Evolutionary conservation across 1,284 basidiomycete genomes (phyloP).

Genomic region (Leccinum subrobustum): DNA sequence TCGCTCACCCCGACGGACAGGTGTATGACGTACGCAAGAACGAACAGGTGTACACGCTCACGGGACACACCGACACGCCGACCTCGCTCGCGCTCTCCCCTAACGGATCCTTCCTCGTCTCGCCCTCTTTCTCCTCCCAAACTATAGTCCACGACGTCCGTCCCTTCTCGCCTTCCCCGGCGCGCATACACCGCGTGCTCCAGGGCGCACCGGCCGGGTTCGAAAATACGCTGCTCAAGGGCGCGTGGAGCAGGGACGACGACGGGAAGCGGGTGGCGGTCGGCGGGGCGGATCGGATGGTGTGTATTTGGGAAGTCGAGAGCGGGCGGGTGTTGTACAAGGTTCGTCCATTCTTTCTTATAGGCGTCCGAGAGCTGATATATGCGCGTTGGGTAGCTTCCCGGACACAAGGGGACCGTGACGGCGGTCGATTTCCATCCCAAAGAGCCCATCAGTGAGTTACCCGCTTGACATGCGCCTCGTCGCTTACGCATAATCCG

Average conservation of each 20-base stretch:
- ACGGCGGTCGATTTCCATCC: slow-evolving; percentile 89
- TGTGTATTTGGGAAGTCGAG: slow-evolving; percentile 93
- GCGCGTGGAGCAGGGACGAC: slow-evolving; percentile 81
- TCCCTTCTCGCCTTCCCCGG: slow-evolving; percentile 83
- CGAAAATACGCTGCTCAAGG: slow-evolving; percentile 78
- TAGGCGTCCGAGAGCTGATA: background rate
- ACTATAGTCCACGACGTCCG: slow-evolving; percentile 87
- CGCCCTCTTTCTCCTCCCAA: slow-evolving; percentile 85
- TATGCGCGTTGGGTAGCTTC: slow-evolving; percentile 52
- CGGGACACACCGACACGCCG: slow-evolving; percentile 86
- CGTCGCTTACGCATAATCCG: slow-evolving; percentile 1
- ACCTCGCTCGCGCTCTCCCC: slow-evolving; percentile 89
- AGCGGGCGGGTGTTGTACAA: slow-evolving; percentile 85
- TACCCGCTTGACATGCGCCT: background rate
- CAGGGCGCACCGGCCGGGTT: slow-evolving; percentile 89
- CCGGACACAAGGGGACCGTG: slow-evolving; percentile 93
- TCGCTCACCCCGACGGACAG: slow-evolving; percentile 36
- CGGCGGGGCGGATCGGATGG: slow-evolving; percentile 80
- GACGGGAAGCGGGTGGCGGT: slow-evolving; percentile 71
- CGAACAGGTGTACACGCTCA: slow-evolving; percentile 68
- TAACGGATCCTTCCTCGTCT: slow-evolving; percentile 80
- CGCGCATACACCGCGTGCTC: slow-evolving; percentile 77
- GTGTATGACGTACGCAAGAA: slow-evolving; percentile 83
- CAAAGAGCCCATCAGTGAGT: slow-evolving; percentile 86
- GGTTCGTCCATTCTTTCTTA: slow-evolving; percentile 39